phyloP scores from a whole-genome alignment of 2,329 filamentous ascomycete species.

The Pyricularia sp. region DNA sequence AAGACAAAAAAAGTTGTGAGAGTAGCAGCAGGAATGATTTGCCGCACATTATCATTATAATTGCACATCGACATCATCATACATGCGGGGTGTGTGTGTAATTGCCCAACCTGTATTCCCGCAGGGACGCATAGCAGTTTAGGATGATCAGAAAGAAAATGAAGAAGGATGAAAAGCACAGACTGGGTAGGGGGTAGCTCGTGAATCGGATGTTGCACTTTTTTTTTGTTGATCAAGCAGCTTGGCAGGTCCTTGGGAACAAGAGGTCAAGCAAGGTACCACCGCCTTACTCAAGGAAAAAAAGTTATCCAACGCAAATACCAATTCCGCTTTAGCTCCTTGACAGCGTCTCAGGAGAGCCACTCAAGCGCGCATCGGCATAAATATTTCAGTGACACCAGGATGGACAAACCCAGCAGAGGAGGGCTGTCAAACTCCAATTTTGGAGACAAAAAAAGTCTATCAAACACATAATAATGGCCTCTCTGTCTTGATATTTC shows the following conservation, averaged over 20 bases:
- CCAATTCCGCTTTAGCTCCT: background rate
- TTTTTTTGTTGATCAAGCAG: background rate
- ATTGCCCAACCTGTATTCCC: background rate
- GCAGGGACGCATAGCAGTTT: background rate
- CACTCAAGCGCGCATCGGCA: background rate
- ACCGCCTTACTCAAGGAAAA: too few relatives aligned
- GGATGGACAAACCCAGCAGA: background rate
- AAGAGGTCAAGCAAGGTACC: too few relatives aligned
- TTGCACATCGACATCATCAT: background rate
- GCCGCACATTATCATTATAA: background rate
- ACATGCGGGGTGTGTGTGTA: background rate
- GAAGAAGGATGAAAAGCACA: background rate
- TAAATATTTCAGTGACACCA: background rate
- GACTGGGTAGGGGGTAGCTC: background rate
- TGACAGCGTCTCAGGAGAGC: background rate
- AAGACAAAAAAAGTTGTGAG: background rate
- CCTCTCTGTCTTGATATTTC: background rate
- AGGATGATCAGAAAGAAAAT: background rate
- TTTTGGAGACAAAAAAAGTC: background rate
- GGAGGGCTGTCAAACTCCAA: background rate
- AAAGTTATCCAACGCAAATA: too few relatives aligned
- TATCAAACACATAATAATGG: background rate
- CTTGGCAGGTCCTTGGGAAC: too few relatives aligned
- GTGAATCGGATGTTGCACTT: background rate
- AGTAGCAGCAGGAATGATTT: background rate